Base-by-base conservation (phyloP, 306 rosid genomes). In the Luffa aegyptiaca region DNA sequence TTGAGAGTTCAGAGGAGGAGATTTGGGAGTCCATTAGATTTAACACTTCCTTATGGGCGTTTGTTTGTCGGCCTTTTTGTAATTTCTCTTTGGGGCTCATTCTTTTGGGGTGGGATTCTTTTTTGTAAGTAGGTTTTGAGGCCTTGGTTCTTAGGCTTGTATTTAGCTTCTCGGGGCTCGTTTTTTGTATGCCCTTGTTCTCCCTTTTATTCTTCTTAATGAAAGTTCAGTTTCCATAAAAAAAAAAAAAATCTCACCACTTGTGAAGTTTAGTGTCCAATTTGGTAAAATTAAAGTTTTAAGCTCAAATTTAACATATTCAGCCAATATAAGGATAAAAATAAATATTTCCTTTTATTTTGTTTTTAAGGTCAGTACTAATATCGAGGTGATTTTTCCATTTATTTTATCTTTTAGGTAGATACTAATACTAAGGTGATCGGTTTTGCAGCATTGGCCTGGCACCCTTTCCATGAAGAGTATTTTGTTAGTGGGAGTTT, bases 381-480 rank as follows among this genome's bases (percentile, higher is more conserved):
- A 31, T 73, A 13, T 73, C 12, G 7, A 48, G 77, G 7, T 49
- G 13, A 5, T 26, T 73, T 18, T 1, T 17, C 74, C 69, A 66
- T 65, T 76, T 79, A 80, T 80, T 82, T 62, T 56, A 84, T 45
- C 6, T 70, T 70, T 11, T 13, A 46, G 59, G 58, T 45, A 3
- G 16, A 51, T 87, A 85, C 69, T 51, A 49, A 75, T 52, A 33
- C 17, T 4, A 33, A 52, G 78, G 63, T 52, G 62, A 8, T 75
- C 35, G 33, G 4, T 51, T 20, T 79, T 82, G 56, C n/a, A 95
- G 97, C 99, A 81, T 81, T 91, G 92, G 97, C 97, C 49, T 95
- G 99, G 99, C 99, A 95, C 86, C 99, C 99, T 9, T 95, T 93
- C 82, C 99, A 95, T 80, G 99, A 95, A 81, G 97, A 95, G 84